Evolutionary conservation across 192 early-diverging fungal species (phyloP), one percentile per base, ranked within the genome.

Genomic region (Mortierella claussenii): DNA sequence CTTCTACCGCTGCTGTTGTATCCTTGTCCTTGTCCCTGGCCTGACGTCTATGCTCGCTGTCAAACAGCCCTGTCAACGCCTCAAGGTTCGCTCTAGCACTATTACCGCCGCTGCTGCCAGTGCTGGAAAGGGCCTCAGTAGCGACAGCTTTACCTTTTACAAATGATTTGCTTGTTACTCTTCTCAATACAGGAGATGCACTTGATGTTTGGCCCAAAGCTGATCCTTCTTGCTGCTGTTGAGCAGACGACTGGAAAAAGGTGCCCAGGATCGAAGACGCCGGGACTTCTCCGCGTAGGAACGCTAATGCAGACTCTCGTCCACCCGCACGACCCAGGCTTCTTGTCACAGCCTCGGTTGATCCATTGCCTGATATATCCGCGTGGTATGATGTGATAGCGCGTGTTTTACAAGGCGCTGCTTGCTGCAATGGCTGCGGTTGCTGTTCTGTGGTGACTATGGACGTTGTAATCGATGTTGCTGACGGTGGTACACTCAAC

Each of bases 301-400:
- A 76, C 15, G 73, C 73, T 2, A 76, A 5, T 0, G 73, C 64
- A 15, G 73, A 76, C 21, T 64, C 69, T 17, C 64, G 57, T 27
- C 73, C 59, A 11, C 50, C 33, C 18, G 64, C 36, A 12, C 73
- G 42, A 3, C 73, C 73, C 0, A 76, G 31, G 33, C 73, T 76
- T 7, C 59, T 42, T 1, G 71, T 75, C 33, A 34, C 20, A 0
- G 65, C 60, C 10, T 57, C 58, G 18, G 1, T 60, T 7, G 71
- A 66, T 45, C 49, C 56, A 11, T 32, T 43, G 6, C 17, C 17
- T 1, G 63, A 42, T 7, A 57, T 43, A 6, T 15, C 45, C 2
- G 31, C 47, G 46, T 76, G 73, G 46, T 57, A 76, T 0, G 64
- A 67, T 0, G 50, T 50, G 26, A 26, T 18, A 8, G 50, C 17